A percentile compares a stretch with the other conserved stretches of the same genome.
phyloP scores from a whole-genome alignment of 2,329 filamentous ascomycete genomes.

The Colletotrichum sp. region DNA sequence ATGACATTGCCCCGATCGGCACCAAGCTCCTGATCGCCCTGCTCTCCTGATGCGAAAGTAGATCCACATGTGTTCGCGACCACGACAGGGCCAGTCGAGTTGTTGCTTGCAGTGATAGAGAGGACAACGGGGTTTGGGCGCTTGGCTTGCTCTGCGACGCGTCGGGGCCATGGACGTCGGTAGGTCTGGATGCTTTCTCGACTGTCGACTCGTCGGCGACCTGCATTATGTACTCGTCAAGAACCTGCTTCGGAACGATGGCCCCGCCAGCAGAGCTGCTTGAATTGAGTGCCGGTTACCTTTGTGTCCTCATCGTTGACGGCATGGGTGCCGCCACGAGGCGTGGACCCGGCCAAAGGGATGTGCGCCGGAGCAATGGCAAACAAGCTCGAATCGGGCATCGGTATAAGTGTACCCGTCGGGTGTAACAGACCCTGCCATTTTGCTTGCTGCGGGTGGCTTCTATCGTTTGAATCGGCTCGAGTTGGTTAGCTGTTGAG shows the following conservation, averaged over 20 bases:
- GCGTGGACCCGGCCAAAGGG: neutral
- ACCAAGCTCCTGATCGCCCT: neutral
- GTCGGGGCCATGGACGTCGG: neutral
- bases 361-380: neutral
- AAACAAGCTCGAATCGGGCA: neutral
- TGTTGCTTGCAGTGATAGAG: neutral
- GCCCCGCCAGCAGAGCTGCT: neutral
- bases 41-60: neutral
- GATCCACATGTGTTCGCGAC: neutral
- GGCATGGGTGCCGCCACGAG: neutral
- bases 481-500: neutral
- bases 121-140: neutral
- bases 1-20: neutral
- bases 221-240: neutral
- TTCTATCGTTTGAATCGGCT: neutral
- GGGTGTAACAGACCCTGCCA: neutral
- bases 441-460: neutral
- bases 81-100: neutral
- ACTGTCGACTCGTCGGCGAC: neutral
- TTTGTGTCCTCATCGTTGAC: neutral
- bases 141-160: neutral
- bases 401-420: neutral
- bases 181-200: neutral
- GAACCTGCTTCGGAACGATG: neutral
- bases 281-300: neutral